Base-by-base conservation (phyloP, 495 filamentous ascomycete genomes). In the Hypomontagnella monticulosa region DNA sequence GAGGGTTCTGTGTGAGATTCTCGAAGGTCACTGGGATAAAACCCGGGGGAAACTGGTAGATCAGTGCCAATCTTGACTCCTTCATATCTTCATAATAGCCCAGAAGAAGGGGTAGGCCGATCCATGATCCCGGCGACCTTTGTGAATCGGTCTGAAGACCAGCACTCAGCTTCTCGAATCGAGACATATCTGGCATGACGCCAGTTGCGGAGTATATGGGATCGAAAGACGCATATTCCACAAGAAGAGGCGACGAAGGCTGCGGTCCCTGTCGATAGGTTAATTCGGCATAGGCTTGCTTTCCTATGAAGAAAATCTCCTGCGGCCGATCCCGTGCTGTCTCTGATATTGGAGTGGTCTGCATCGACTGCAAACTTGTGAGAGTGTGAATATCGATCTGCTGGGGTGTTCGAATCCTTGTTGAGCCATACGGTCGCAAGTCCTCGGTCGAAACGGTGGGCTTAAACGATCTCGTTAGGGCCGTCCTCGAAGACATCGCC, bases 11-110 rank as follows among this genome's bases (percentile, higher is more conserved):
- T 5, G 78, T 81, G 16, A 77, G 61, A 12, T 75, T 75, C 8
- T 84, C 81, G 44, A 87, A 84, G 34, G 87, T 82, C 16, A 89
- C 77, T 15, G 83, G 81, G 53, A 85, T 82, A 71, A 86, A 84
- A 42, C 78, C 84, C 6, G 85, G 80, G 0, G 93, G 93, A 69
- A 96, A 88, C 52, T 91, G 87, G 68, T 93, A 97, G 48, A 97
- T 84, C 44, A 97, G 82, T 18, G 91, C 93, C 72, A 92, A 89
- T 7, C 92, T 84, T 9, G 90, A 88, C 71, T 91, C 84, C 5
- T 84, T 82, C 67, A 91, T 84, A 73, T 97, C 92, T 71, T 93
- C 86, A 63, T 90, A 91, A 73, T 93, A 97, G n/a, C 91, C 93
- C 20, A 96, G 73, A 57, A 96, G 84, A 16, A 79, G 76, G 11